phyloP scores from a whole-genome alignment of 768 basidiomycete species.

The Ramaria sp. region DNA sequence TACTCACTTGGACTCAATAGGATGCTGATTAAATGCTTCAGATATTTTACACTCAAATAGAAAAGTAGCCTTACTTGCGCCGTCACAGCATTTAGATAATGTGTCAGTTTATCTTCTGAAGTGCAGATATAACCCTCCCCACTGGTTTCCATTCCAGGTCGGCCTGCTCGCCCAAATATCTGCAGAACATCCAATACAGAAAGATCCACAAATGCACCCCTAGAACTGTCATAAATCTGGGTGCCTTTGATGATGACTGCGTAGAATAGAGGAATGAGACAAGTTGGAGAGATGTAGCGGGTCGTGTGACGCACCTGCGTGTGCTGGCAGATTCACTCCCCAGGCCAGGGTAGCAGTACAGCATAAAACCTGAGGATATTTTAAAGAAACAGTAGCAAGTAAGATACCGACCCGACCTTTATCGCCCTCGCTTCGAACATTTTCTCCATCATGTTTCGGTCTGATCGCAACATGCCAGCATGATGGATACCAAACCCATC shows the following conservation, averaged over 20 bases:
- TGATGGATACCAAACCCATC: conserved; percentile 95
- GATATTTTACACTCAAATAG: background rate
- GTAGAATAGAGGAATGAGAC: background rate
- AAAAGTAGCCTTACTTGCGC: conserved; percentile 49
- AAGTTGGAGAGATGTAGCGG: conserved; percentile 8
- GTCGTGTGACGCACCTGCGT: conserved; percentile 54
- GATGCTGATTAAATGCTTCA: conserved; percentile 39
- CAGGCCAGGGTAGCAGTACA: conserved; percentile 98
- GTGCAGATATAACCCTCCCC: conserved; percentile 98
- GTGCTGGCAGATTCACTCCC: conserved; percentile 98
- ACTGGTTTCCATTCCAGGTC: conserved; percentile 77
- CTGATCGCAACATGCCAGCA: conserved; percentile 92
- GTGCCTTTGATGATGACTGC: conserved; percentile 95
- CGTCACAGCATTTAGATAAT: conserved; percentile 81
- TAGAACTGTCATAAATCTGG: conserved; percentile 85
- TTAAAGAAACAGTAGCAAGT: background rate
- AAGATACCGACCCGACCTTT: conserved; percentile 46
- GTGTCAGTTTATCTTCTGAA: conserved; percentile 81
- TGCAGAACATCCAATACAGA: conserved; percentile 93
- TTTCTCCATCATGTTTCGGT: conserved; percentile 90
- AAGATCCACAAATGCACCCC: conserved; percentile 84
- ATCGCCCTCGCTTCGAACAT: conserved; percentile 87
- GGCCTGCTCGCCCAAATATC: conserved; percentile 93
- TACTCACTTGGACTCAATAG: conserved; percentile 89
- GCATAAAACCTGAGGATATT: conserved; percentile 70